A percentile compares a stretch with the other conserved stretches of the same genome.
Evolutionary conservation across 768 basidiomycete species (phyloP).

Genomic region (Pleurotus cornucopiae): DNA sequence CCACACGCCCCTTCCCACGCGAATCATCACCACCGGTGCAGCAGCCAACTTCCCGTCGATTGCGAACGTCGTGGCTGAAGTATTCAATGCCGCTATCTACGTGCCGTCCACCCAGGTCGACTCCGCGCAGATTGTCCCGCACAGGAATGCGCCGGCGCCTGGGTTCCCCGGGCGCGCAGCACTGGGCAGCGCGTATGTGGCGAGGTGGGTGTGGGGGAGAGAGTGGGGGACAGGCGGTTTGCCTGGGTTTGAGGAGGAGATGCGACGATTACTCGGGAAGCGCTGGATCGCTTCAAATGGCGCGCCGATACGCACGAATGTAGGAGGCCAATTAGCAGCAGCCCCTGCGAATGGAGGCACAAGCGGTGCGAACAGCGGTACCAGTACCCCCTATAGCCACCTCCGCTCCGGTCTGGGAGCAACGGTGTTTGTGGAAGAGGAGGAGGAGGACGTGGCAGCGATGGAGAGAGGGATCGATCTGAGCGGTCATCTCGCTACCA

Average conservation of each 20-base stretch:
- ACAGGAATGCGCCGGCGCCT: constrained; percentile 67
- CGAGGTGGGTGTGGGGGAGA: constrained; percentile 83
- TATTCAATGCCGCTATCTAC: constrained; percentile 79
- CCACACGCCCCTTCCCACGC: constrained; percentile 53
- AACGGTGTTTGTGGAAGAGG: constrained; percentile 63
- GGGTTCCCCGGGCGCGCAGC: constrained; percentile 70
- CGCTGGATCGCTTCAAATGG: constrained; percentile 71
- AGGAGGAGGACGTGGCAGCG: constrained; percentile 70
- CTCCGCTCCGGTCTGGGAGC: constrained; percentile 43
- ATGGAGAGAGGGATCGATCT: constrained; percentile 35
- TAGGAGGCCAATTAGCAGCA: constrained; percentile 31
- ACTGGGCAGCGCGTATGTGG: constrained; percentile 73
- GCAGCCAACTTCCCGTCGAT: constrained; percentile 84
- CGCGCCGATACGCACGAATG: constrained; percentile 53
- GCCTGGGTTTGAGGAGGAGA: constrained; percentile 77
- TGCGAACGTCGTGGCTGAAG: constrained; percentile 73
- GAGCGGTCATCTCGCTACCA: constrained; percentile 19
- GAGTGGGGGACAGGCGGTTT: constrained; percentile 48
- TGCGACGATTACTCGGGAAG: constrained; percentile 64
- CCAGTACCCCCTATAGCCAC: constrained; percentile 64
- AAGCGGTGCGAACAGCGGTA: constrained; percentile 58
- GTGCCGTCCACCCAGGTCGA: constrained; percentile 75
- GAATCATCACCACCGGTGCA: constrained; percentile 71
- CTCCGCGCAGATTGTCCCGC: constrained; percentile 65
- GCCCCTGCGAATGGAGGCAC: constrained; percentile 23